Base-by-base conservation (phyloP, 2,329 filamentous ascomycete genomes). In the Mycogone perniciosa region DNA sequence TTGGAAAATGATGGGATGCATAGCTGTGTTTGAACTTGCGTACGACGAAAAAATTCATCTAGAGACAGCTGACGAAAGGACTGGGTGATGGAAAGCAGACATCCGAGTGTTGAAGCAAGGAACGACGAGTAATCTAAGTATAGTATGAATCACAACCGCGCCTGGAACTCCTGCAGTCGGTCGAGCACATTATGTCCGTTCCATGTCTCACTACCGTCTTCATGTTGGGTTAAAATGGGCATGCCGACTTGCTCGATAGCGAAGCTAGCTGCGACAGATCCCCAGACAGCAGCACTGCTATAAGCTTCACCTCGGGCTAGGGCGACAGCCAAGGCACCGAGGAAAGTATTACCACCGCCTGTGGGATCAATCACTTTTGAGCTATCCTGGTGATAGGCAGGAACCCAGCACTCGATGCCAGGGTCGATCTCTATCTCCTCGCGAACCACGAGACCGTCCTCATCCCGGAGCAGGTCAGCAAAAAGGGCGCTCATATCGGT, bases 241-340 rank as follows among this genome's bases (percentile, higher is more conserved):
- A 95, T 81, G 0, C 93, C 92, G 47, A 95, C 84, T 67, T 99
- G 93, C 69, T 99, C 91, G 60, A 99, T 95, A 11, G 89, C 89
- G 67, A 96, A 93, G 62, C 90, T 91, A 6, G 93, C 92, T 2
- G 89, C 86, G 5, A 97, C 78, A 42, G 81, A 86, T 4, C 85
- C 93, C 81, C 86, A 92, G 0, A 81, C 75, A 5, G 87, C 84
- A 5, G 89, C 90, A 60, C 89, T 83, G 54, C 84, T 81, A 38
- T 88, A 73, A 29, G 67, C 63, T 58, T 78, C 73, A 1, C 80
- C 82, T 47, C 85, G 71, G 31, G 75, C 83, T 57, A 86, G 68
- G 1, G 75, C 82, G 9, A 84, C 73, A 0, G 75, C 71, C 43
- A 83, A 59, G n/a, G 79, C 77, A 26, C 78, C 77, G 27, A 96